phyloP scores from a whole-genome alignment of 768 basidiomycete genomes.

The Tricholoma flavovirens region DNA sequence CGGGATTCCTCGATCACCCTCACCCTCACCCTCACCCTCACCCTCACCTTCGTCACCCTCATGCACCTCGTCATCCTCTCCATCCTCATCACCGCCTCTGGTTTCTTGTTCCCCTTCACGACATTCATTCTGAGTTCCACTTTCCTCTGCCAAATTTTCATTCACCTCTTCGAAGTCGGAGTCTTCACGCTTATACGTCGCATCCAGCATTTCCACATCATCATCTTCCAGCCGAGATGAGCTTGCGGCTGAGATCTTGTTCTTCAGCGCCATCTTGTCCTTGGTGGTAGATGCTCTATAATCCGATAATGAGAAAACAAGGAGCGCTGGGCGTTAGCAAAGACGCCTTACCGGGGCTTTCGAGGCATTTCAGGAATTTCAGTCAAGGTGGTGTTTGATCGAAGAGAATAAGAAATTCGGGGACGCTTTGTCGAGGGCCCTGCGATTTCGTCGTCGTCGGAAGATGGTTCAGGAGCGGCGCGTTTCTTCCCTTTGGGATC shows the following conservation, averaged over 20 bases:
- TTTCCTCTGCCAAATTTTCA: slow-evolving; percentile 23
- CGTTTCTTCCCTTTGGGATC: slow-evolving; percentile 93
- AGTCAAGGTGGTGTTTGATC: slow-evolving; percentile 47
- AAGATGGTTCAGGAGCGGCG: slow-evolving; percentile 63
- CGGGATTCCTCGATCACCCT: slow-evolving; percentile 28
- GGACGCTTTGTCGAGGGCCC: slow-evolving; percentile 58
- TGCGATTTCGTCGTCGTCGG: slow-evolving; percentile 58
- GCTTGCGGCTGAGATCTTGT: slow-evolving; percentile 53
- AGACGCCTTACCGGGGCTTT: slow-evolving; percentile 51
- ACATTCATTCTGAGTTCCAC: not conserved
- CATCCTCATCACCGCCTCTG: slow-evolving; percentile 37
- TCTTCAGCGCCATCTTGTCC: slow-evolving; percentile 59
- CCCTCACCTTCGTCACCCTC: slow-evolving; percentile 33
- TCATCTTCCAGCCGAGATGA: slow-evolving; percentile 64
- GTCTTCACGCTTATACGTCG: slow-evolving; percentile 46
- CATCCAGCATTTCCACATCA: slow-evolving; percentile 74
- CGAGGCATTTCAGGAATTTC: slow-evolving; percentile 60
- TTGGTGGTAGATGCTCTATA: slow-evolving; percentile 38
- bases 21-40: slow-evolving; percentile 35
- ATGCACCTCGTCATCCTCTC: slow-evolving; percentile 46
- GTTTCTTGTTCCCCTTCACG: slow-evolving; percentile 12
- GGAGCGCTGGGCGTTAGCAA: slow-evolving; percentile 5
- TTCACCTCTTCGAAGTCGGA: slow-evolving; percentile 44
- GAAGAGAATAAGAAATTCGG: slow-evolving; percentile 62
- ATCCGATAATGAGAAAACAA: slow-evolving; percentile 9